Evolutionary conservation across 257 asterid species (phyloP).

Genomic region (Petrea volubilis): DNA sequence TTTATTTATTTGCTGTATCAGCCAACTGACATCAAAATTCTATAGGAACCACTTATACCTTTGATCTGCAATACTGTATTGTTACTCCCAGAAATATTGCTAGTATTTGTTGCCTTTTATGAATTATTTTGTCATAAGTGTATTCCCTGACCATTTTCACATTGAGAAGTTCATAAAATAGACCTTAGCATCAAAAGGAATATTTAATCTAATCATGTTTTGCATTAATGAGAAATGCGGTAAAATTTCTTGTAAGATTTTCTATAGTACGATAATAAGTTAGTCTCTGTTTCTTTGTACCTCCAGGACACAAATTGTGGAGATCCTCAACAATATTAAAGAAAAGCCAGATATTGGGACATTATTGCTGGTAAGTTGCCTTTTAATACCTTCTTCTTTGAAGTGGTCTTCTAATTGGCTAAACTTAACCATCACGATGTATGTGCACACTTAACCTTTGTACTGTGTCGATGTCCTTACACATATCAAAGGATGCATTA

Average conservation of each 20-base stretch:
- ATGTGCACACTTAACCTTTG: not conserved
- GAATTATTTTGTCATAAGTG: not conserved
- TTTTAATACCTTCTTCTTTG: constrained; percentile 5
- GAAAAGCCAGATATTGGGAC: constrained; percentile 98
- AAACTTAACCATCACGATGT: constrained; percentile 3
- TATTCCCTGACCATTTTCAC: not conserved
- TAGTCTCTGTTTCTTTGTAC: not conserved
- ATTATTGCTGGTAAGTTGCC: constrained; percentile 59
- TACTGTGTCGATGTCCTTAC: not conserved
- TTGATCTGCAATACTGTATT: not conserved
- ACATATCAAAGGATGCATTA: not conserved
- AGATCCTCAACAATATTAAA: constrained; percentile 84
- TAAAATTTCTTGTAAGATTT: not conserved
- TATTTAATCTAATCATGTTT: not conserved
- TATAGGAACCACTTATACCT: not conserved
- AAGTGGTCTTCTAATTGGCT: constrained; percentile 18
- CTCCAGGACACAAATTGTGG: constrained; percentile 72
- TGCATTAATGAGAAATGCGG: constrained; percentile 3
- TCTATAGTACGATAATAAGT: not conserved
- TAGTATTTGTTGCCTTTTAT: not conserved
- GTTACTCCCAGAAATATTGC: not conserved
- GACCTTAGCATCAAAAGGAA: not conserved
- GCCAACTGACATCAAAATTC: not conserved
- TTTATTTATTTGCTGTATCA: not conserved
- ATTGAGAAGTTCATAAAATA: constrained; percentile 11